These are phyloP conservation scores for Plenodomus lindquistii DNA, from an alignment of 2,329 filamentous ascomycete genomes.

Conservation along the genomic window DNA sequence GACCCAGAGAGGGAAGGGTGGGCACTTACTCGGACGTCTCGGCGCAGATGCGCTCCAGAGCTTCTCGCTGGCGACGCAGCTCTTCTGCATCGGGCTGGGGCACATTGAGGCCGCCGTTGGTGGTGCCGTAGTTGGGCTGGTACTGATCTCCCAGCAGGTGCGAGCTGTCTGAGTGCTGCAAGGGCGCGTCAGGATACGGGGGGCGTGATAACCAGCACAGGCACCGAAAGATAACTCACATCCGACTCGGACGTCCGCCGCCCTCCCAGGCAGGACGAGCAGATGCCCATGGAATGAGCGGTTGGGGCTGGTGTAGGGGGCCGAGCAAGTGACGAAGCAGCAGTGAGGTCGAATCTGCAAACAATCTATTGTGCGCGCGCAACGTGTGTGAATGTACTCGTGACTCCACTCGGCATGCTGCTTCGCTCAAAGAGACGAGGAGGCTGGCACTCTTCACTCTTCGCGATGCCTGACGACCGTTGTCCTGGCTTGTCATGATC, in stretches of 20 bases:
- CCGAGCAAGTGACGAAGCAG: constrained; percentile 1
- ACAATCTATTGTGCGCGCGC: neutral
- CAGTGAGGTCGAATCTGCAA: too few relatives aligned
- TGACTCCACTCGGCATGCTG: constrained; percentile 17
- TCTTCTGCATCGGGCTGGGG: constrained; percentile 54
- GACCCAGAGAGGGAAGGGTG: constrained; percentile 1
- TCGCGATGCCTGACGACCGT: constrained; percentile 2
- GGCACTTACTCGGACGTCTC: constrained; percentile 52
- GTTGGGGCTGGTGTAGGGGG: neutral
- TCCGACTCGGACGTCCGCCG: constrained; percentile 50
- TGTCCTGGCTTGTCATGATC: constrained; percentile 13
- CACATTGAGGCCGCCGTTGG: constrained; percentile 39
- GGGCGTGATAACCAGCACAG: neutral
- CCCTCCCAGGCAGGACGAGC: constrained; percentile 53
- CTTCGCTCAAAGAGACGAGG: constrained; percentile 7
- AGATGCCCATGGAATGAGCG: constrained; percentile 52
- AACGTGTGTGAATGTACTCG: constrained; percentile 6
- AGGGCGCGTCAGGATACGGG: constrained; percentile 30
- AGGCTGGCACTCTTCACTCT: constrained; percentile 13
- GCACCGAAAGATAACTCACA: constrained; percentile 36
- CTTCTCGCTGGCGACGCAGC: constrained; percentile 52
- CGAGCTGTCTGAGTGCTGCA: constrained; percentile 51
- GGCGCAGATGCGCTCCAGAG: constrained; percentile 54
- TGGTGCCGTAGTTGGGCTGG: constrained; percentile 51
- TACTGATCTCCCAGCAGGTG: constrained; percentile 52